Percentiles rank a stretch among this genome's conserved stretches.
Evolutionary conservation across 495 filamentous ascomycete genomes (phyloP).

Genomic region (Penicillium flavigenum): DNA sequence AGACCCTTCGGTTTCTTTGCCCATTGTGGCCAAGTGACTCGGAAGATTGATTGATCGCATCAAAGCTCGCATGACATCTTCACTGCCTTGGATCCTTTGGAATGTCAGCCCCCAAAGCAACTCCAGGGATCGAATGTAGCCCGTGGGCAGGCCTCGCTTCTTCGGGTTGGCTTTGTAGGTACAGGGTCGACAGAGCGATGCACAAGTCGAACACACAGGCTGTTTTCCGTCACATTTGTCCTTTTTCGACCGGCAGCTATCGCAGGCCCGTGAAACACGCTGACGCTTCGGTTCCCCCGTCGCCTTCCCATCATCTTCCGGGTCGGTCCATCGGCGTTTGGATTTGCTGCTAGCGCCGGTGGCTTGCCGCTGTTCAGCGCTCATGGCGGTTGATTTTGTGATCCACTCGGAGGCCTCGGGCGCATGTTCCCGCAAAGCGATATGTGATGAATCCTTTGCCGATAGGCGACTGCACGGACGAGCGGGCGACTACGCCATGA

Average conservation of each 20-base stretch:
- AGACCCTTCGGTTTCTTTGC: slow-evolving; percentile 46
- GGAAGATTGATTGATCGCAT: slow-evolving; percentile 42
- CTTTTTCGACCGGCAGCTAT: slow-evolving; percentile 63
- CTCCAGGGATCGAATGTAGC: slow-evolving; percentile 44
- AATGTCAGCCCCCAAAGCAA: slow-evolving; percentile 45
- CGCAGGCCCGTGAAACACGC: slow-evolving; percentile 64
- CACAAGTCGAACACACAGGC: slow-evolving; percentile 63
- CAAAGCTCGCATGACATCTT: slow-evolving; percentile 45
- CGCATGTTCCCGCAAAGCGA: slow-evolving; percentile 37
- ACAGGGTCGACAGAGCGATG: slow-evolving; percentile 57
- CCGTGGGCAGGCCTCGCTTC: slow-evolving; percentile 58
- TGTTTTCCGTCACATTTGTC: slow-evolving; percentile 67
- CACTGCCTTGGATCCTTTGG: slow-evolving; percentile 43
- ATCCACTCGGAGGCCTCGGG: slow-evolving; percentile 35
- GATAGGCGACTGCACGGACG: slow-evolving; percentile 22
- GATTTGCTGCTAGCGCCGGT: slow-evolving; percentile 32
- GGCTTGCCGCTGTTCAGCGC: slow-evolving; percentile 42
- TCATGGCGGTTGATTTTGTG: slow-evolving; percentile 44
- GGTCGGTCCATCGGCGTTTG: slow-evolving; percentile 38
- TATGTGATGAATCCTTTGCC: slow-evolving; percentile 39
- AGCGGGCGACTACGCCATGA: slow-evolving; percentile 21
- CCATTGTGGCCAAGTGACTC: slow-evolving; percentile 43
- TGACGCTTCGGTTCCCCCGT: slow-evolving; percentile 41
- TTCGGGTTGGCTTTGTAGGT: slow-evolving; percentile 68
- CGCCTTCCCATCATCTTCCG: slow-evolving; percentile 33